A percentile compares a stretch with the other conserved stretches of the same genome.
phyloP scores from a whole-genome alignment of 495 filamentous ascomycete genomes.

The Usnea hakonensis region DNA sequence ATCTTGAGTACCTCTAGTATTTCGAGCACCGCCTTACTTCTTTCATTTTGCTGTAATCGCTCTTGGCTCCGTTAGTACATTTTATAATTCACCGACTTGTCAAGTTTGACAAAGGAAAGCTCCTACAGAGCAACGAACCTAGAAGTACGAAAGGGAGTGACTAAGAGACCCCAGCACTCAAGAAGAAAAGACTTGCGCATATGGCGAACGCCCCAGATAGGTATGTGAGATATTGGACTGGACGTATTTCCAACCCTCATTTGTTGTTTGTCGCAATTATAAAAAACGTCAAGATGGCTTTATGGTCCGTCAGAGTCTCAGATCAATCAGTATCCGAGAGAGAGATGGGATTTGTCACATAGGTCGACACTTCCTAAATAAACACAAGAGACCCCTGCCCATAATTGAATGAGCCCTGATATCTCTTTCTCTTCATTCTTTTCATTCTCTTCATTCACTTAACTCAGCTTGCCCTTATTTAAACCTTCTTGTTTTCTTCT shows the following conservation, averaged over 20 bases:
- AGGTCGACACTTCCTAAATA: too few relatives aligned
- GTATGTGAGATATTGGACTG: background rate
- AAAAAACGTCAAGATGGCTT: background rate
- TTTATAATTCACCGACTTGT: too few relatives aligned
- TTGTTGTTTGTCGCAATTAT: background rate
- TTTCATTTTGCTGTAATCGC: background rate
- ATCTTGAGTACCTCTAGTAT: too few relatives aligned
- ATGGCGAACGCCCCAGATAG: conserved; percentile 10
- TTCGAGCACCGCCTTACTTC: too few relatives aligned
- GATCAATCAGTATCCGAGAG: too few relatives aligned
- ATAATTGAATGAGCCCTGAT: background rate
- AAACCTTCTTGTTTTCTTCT: too few relatives aligned
- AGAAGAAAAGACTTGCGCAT: background rate
- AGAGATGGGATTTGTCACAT: too few relatives aligned
- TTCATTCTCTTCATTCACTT: background rate
- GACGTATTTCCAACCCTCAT: background rate
- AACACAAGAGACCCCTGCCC: too few relatives aligned
- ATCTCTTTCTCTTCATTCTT: background rate
- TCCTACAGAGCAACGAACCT: background rate
- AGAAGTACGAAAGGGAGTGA: background rate
- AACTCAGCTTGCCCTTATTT: background rate
- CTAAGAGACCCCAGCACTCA: background rate
- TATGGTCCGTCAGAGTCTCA: background rate
- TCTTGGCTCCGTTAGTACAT: background rate
- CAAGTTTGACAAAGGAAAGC: too few relatives aligned